phyloP scores from a whole-genome alignment of 2,329 filamentous ascomycete species.

The Colletotrichum tanaceti region DNA sequence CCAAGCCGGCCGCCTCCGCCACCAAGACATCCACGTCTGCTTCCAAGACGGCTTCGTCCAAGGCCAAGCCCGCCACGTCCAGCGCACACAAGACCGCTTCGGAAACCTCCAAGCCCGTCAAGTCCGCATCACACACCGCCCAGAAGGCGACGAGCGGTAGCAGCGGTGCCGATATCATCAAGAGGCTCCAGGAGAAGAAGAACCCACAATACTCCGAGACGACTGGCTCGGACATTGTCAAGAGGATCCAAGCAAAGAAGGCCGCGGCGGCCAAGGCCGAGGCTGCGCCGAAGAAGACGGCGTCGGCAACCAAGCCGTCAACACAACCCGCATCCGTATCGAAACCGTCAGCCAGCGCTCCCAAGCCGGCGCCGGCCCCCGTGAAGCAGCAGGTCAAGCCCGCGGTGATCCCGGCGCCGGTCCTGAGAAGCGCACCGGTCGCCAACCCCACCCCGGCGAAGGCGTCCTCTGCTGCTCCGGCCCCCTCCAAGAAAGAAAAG shows the following conservation, averaged over 20 bases:
- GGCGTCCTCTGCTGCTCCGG: not conserved
- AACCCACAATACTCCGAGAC: constrained; percentile 11
- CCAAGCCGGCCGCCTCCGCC: constrained; percentile 1
- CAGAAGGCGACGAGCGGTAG: not conserved
- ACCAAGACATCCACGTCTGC: not conserved
- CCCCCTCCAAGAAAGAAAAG: constrained; percentile 14
- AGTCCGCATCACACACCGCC: not conserved
- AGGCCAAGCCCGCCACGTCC: not conserved
- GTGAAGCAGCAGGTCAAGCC: constrained; percentile 3
- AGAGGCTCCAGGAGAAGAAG: constrained; percentile 23
- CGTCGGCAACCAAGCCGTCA: not conserved
- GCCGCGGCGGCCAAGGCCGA: constrained; percentile 8
- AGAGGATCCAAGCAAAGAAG: constrained; percentile 30
- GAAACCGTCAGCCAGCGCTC: not conserved
- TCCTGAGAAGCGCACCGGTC: constrained; percentile 1
- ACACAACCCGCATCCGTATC: not conserved
- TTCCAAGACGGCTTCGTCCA: constrained; percentile 2
- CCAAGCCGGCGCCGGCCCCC: not conserved
- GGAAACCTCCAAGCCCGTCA: not conserved
- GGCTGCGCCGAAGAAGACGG: not conserved
- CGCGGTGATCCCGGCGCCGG: not conserved
- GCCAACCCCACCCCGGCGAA: not conserved
- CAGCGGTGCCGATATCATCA: constrained; percentile 14
- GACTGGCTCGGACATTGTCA: constrained; percentile 24
- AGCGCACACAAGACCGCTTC: constrained; percentile 6